These are phyloP conservation scores for Pichia nakasei DNA, from an alignment of 805 yeast species.

Conservation along the genomic window DNA sequence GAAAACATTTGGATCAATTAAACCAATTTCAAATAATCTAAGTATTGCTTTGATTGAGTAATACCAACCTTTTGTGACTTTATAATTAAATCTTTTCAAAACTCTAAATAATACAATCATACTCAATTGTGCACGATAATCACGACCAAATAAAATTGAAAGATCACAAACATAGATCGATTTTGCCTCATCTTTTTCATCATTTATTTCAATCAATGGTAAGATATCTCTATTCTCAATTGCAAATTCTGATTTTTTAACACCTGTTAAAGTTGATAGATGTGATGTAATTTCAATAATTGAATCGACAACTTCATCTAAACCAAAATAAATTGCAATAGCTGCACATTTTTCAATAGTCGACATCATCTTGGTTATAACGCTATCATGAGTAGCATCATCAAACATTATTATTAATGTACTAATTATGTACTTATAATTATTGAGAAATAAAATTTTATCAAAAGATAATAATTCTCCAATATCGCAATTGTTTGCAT, in stretches of 20 bases:
- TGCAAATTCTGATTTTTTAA: slow-evolving; percentile 23
- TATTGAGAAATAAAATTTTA: slow-evolving; percentile 54
- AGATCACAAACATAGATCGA: slow-evolving; percentile 69
- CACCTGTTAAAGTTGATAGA: slow-evolving; percentile 55
- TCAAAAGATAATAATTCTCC: slow-evolving; percentile 48
- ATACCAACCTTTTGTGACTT: slow-evolving; percentile 48
- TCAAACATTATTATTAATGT: slow-evolving; percentile 73
- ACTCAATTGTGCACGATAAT: slow-evolving; percentile 86
- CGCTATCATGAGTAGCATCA: slow-evolving; percentile 84
- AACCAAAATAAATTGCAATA: slow-evolving; percentile 58
- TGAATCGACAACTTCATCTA: slow-evolving; percentile 50
- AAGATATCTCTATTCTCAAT: slow-evolving; percentile 30
- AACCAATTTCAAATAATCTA: slow-evolving; percentile 61
- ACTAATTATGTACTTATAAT: slow-evolving; percentile 57
- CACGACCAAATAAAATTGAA: slow-evolving; percentile 79
- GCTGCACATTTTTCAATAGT: slow-evolving; percentile 79
- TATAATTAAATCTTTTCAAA: slow-evolving; percentile 46
- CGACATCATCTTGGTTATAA: slow-evolving; percentile 78
- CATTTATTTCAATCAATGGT: slow-evolving; percentile 39
- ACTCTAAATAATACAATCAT: slow-evolving; percentile 79
- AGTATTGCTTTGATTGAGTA: slow-evolving; percentile 50
- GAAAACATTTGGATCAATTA: slow-evolving; percentile 59
- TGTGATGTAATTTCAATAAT: slow-evolving; percentile 59
- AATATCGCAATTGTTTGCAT: slow-evolving; percentile 12
- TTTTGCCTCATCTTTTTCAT: slow-evolving; percentile 28